Base-by-base conservation (phyloP, 139 green algal genomes). In the Edaphochlamys debaryana region DNA sequence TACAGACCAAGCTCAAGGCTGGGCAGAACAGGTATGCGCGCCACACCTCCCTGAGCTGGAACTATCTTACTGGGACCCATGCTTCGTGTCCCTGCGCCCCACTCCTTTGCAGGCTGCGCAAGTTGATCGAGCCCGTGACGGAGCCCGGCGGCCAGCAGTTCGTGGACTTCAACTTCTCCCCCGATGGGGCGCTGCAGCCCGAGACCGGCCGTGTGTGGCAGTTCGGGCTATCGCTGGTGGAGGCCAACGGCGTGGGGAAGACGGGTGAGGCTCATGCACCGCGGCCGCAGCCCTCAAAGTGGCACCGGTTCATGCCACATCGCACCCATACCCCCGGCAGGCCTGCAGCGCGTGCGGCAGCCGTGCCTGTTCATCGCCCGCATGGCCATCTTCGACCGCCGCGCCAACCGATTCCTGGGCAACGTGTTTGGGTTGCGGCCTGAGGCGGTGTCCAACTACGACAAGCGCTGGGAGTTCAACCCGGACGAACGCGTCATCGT, bases 1-100 rank as follows among this genome's bases (percentile, higher is more conserved):
- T 91, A 72, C 87, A 91, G 48, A 85, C 72, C 45, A 91, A 91
- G 63, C 72, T 89, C 60, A 91, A 91, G 79, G 23, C 36, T 13
- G 84, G 84, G 30, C 74, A 85, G 29, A 87, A 89, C 83, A 88
- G 79, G 87, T 88, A 63, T 17, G 19, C 54, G 54, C 22, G 11
- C 45, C 45, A 54, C 45, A 54, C 45, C 45, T 13, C 13, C 11
- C 45, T 9, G 45, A 22, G 45, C 45, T 54, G 11, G 11, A 54
- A 9, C 22, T 22, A 8, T 29, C 54, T n/a, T n/a, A n/a, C n/a
- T n/a, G n/a, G n/a, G n/a, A n/a, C 54, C 54, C 45, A 9, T 54
- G 45, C 11, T 54, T 54, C 13, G 45, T 13, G 11, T 20, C 52
- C 52, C 52, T 27, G 6, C 8, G 13, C 30, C 60, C 37, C 30